Evolutionary conservation across 73 alveolate genomes (phyloP), one percentile per base, ranked within the genome.

Genomic region (Blepharisma stoltei): DNA sequence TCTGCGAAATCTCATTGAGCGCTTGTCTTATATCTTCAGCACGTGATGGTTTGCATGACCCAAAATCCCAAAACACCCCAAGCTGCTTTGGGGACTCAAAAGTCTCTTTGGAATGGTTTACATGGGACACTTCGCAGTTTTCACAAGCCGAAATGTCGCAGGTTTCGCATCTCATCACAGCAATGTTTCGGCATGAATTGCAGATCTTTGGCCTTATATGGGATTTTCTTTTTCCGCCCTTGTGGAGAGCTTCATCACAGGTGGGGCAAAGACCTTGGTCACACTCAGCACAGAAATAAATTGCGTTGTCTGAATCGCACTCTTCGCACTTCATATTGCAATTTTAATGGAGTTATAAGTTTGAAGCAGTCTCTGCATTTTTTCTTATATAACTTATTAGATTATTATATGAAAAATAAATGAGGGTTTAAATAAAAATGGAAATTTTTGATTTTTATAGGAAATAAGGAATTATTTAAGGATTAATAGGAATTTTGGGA

Each of bases 201-300:
- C 76, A 20, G 25, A 37, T 43, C 46, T 6, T 11, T 6, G 25
- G 52, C 25, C 86, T 65, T 9, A 9, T 37, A 68, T 78, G 86
- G 1, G 44, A 8, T 20, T 65, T 70, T 18, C 86, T 54, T 45
- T 69, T 69, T 14, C 83, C 83, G 8, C 38, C 71, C 27, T 66
- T 60, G 38, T 78, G 86, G 70, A 78, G 69, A 37, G 25, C 37
- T 47, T 69, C 47, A 43, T 78, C 86, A 68, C 86, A 78, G 1
- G 38, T 50, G 37, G 5, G 27, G 6, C 86, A 78, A 50, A 78
- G 70, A 11, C n/a, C 23, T 71, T 48, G 71, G 5, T 70, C 86
- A 41, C 86, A 78, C 7, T 78, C 86, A n/a, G 21, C 44, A 47
- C 86, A 78, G 67, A n/a, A 38, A 11, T 25, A 7, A 54, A 20